Evolutionary conservation across 805 yeast species (phyloP).

Genomic region (Yarrowia keelungensis): DNA sequence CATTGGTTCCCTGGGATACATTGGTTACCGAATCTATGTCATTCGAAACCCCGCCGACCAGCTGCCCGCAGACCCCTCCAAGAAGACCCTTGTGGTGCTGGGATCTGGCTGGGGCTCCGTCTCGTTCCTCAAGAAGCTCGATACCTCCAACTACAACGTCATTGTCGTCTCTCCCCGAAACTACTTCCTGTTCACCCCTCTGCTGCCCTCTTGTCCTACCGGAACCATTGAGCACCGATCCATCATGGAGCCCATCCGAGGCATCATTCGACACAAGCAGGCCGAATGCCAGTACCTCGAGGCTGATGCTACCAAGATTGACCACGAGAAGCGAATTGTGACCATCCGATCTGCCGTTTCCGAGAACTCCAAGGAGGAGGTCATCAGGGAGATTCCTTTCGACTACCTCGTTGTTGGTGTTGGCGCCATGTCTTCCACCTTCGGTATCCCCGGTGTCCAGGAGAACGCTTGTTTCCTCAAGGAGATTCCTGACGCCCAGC

Average conservation of each 20-base stretch:
- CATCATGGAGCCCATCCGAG: conserved; percentile 90
- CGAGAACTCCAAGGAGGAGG: conserved; percentile 52
- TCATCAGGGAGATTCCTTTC: conserved; percentile 59
- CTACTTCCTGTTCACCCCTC: conserved; percentile 94
- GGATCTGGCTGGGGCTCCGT: conserved; percentile 95
- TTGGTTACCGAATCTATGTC: conserved; percentile 60
- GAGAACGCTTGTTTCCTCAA: conserved; percentile 88
- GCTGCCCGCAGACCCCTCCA: conserved; percentile 60
- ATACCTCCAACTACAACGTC: conserved; percentile 86
- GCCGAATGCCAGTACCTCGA: conserved; percentile 83
- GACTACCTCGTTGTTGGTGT: conserved; percentile 92
- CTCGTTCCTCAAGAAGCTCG: conserved; percentile 80
- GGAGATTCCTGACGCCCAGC: conserved; percentile 87
- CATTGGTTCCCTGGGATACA: conserved; percentile 61
- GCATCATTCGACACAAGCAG: conserved; percentile 77
- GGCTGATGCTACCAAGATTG: conserved; percentile 88
- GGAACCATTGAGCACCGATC: conserved; percentile 91
- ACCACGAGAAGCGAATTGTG: conserved; percentile 70
- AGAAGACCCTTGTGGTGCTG: conserved; percentile 74
- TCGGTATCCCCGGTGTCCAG: conserved; percentile 89
- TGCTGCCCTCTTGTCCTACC: conserved; percentile 92
- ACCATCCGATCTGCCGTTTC: conserved; percentile 56
- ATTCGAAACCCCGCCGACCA: conserved; percentile 50
- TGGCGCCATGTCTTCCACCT: conserved; percentile 94
- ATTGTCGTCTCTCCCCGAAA: conserved; percentile 92